Percentiles rank a stretch among this genome's conserved stretches.
phyloP scores from a whole-genome alignment of 495 filamentous ascomycete genomes.

The Evernia prunastri region DNA sequence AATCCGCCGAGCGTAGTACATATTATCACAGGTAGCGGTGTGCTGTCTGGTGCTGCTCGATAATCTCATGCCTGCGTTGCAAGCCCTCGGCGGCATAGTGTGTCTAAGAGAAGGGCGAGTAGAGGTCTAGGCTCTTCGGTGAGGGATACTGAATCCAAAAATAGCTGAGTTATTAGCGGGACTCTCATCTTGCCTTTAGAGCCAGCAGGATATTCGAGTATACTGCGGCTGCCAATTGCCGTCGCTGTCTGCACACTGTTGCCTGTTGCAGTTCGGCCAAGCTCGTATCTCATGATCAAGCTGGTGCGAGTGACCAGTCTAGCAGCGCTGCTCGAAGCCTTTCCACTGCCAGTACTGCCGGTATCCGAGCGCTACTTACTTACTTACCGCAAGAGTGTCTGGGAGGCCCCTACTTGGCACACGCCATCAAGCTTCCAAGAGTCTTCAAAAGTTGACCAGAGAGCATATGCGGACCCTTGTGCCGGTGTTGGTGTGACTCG shows the following conservation, averaged over 20 bases:
- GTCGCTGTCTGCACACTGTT: not conserved
- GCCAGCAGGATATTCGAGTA: not conserved
- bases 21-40: not conserved
- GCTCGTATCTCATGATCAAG: not conserved
- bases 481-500: too few species aligned
- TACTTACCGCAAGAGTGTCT: not conserved
- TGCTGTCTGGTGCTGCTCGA: not conserved
- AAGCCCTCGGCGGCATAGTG: not conserved
- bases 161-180: not conserved
- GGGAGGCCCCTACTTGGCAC: not conserved
- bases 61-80: not conserved
- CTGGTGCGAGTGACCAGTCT: not conserved
- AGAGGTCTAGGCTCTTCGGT: not conserved
- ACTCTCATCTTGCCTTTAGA: not conserved
- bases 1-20: not conserved
- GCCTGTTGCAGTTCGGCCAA: not conserved
- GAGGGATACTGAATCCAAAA: not conserved
- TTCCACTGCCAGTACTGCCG: not conserved
- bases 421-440: not conserved
- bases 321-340: not conserved
- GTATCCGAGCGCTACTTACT: slow-evolving; percentile 2
- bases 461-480: not conserved
- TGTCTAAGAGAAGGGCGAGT: not conserved
- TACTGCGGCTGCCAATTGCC: not conserved
- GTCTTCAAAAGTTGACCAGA: not conserved